These are phyloP conservation scores for Mychonastes homosphaera DNA, from an alignment of 139 green algal genomes.

Conservation along the genomic window DNA sequence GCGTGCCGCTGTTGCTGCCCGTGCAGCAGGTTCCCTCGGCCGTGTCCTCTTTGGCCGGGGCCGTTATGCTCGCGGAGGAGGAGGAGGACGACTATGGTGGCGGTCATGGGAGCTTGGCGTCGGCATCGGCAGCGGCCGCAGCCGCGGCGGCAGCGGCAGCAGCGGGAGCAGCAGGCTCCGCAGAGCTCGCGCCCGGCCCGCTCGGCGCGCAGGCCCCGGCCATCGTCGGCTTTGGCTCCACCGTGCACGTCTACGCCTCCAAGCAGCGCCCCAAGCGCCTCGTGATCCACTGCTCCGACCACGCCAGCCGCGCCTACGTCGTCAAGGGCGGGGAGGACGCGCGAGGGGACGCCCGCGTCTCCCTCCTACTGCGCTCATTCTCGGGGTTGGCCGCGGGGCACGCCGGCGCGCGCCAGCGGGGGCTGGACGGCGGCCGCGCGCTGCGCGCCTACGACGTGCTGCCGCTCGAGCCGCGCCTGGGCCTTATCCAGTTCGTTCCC, in stretches of 20 bases:
- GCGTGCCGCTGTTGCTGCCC: no score
- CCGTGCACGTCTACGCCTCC: constrained; percentile 42
- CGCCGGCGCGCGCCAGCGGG: constrained; percentile 3
- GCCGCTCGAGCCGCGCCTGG: constrained; percentile 36
- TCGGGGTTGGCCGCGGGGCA: constrained; percentile 34
- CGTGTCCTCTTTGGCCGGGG: no score
- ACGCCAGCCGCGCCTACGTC: constrained; percentile 17
- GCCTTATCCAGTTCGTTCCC: constrained; percentile 52
- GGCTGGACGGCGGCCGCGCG: constrained; percentile 6
- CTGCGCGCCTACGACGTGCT: constrained; percentile 50
- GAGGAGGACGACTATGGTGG: no score
- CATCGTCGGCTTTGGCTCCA: constrained; percentile 37
- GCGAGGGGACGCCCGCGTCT: constrained; percentile 53
- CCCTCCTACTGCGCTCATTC: constrained; percentile 5
- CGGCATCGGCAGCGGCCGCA: no score
- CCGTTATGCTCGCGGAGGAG: no score
- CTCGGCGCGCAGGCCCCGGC: no score
- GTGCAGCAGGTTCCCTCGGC: no score
- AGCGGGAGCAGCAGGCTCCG: no score
- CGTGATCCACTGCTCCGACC: constrained; percentile 33
- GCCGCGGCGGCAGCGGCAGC: no score
- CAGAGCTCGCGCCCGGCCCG: no score
- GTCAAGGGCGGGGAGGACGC: constrained; percentile 68
- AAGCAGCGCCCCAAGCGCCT: constrained; percentile 67
- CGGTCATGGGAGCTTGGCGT: no score